Evolutionary conservation across 305 asterid species (phyloP).

Genomic region (Salvia sclarea): DNA sequence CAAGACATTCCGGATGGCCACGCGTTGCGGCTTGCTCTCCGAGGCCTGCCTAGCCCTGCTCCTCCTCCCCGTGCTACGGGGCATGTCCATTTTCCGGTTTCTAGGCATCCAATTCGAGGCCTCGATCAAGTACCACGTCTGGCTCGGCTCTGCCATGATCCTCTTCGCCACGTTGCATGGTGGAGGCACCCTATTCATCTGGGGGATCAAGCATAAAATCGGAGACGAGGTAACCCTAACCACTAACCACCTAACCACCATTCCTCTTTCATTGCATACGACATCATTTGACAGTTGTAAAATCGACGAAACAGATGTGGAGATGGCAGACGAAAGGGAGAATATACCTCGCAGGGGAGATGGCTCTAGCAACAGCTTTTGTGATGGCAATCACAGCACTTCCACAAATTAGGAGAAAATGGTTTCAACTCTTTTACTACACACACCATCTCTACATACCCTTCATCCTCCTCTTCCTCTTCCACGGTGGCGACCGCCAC

Average conservation of each 20-base stretch:
- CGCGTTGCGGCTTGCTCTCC: slow-evolving; percentile 70
- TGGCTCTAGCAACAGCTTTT: slow-evolving; percentile 55
- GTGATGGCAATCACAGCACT: slow-evolving; percentile 74
- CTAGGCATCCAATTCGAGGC: slow-evolving; percentile 76
- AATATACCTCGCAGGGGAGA: slow-evolving; percentile 84
- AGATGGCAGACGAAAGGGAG: slow-evolving; percentile 77
- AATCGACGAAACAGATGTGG: slow-evolving; percentile 59
- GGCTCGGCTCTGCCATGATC: slow-evolving; percentile 74
- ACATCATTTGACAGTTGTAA: slow-evolving; percentile 22
- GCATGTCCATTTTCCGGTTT: slow-evolving; percentile 63
- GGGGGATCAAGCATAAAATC: slow-evolving; percentile 66
- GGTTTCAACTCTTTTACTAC: slow-evolving; percentile 64
- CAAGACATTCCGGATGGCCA: slow-evolving; percentile 56
- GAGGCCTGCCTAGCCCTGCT: slow-evolving; percentile 88
- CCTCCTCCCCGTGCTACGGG: slow-evolving; percentile 73
- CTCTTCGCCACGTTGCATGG: slow-evolving; percentile 69
- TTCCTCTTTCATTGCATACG: background rate
- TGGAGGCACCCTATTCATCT: slow-evolving; percentile 59
- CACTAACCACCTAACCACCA: too few relatives aligned
- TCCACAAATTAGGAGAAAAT: slow-evolving; percentile 65
- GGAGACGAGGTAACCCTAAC: slow-evolving; percentile 69
- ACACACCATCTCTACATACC: slow-evolving; percentile 69
- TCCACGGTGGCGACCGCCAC: slow-evolving; percentile 86
- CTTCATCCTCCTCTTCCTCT: slow-evolving; percentile 67
- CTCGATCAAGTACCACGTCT: slow-evolving; percentile 72